These are phyloP conservation scores for Meredithiella fracta DNA, from an alignment of 2,329 filamentous ascomycete species.

Conservation along the genomic window DNA sequence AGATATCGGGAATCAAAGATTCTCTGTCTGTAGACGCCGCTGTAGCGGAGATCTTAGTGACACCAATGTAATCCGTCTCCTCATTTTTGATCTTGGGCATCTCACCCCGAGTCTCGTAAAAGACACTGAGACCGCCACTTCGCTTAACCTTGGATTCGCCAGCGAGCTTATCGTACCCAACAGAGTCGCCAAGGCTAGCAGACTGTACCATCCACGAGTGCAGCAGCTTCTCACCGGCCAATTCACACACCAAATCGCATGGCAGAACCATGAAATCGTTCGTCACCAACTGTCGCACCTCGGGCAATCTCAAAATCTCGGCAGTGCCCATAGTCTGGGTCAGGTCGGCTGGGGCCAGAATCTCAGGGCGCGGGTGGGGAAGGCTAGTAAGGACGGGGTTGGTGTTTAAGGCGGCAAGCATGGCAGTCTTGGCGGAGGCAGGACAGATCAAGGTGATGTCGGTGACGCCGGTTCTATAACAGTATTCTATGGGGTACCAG, in stretches of 20 bases:
- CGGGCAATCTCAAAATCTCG: slow-evolving; percentile 68
- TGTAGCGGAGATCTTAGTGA: slow-evolving; percentile 46
- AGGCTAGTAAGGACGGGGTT: slow-evolving; percentile 63
- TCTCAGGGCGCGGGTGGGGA: slow-evolving; percentile 53
- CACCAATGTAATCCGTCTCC: slow-evolving; percentile 83
- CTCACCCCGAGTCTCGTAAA: slow-evolving; percentile 70
- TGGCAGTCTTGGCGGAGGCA: slow-evolving; percentile 47
- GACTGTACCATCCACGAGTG: slow-evolving; percentile 87
- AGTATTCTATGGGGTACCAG: slow-evolving; percentile 78
- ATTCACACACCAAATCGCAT: slow-evolving; percentile 83
- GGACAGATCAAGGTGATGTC: slow-evolving; percentile 48
- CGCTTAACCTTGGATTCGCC: slow-evolving; percentile 23
- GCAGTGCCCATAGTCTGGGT: slow-evolving; percentile 79
- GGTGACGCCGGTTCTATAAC: slow-evolving; percentile 63
- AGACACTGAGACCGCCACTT: slow-evolving; percentile 73
- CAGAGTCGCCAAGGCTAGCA: slow-evolving; percentile 47
- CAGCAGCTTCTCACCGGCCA: slow-evolving; percentile 65
- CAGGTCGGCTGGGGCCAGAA: slow-evolving; percentile 60
- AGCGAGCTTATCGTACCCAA: slow-evolving; percentile 31
- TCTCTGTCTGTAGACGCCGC: slow-evolving; percentile 40
- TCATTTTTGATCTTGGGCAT: slow-evolving; percentile 62
- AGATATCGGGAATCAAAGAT: slow-evolving; percentile 50
- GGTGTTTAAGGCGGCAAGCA: slow-evolving; percentile 54
- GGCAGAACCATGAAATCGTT: slow-evolving; percentile 81
- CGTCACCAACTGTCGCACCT: slow-evolving; percentile 62